phyloP scores from a whole-genome alignment of 768 basidiomycete genomes.

The Xanthoconium purpureum region DNA sequence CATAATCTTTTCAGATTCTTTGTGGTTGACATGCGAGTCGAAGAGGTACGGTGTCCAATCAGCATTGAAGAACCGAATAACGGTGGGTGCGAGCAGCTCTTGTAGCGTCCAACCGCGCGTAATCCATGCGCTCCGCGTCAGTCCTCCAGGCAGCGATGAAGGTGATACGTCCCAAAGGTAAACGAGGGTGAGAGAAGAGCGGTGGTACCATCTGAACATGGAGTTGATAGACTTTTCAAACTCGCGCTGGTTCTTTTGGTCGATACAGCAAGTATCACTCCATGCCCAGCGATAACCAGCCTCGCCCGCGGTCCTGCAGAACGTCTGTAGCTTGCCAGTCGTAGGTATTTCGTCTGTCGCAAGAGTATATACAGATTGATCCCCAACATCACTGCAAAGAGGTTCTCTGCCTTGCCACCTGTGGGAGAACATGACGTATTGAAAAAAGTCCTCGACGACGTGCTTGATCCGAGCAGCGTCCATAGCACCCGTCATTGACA shows the following conservation, averaged over 20 bases:
- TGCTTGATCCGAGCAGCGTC: neutral
- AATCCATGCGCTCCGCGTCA: conserved; percentile 1
- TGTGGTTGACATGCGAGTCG: conserved; percentile 2
- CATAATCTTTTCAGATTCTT: conserved; percentile 2
- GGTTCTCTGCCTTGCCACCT: conserved; percentile 12
- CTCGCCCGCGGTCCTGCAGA: neutral
- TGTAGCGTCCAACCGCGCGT: conserved; percentile 12
- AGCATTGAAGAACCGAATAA: conserved; percentile 1
- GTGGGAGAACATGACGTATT: conserved; percentile 16
- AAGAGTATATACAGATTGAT: conserved; percentile 4
- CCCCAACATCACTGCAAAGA: neutral
- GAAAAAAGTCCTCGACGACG: conserved; percentile 4
- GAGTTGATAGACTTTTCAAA: conserved; percentile 6
- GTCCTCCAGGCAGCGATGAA: neutral
- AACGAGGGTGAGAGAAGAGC: conserved; percentile 6
- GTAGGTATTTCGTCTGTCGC: neutral
- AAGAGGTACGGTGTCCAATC: conserved; percentile 7
- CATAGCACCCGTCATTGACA: neutral
- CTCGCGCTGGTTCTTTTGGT: conserved; percentile 3
- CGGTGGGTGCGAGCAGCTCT: conserved; percentile 7
- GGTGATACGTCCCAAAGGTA: conserved; percentile 7
- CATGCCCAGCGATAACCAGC: conserved; percentile 11
- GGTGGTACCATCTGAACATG: conserved; percentile 12
- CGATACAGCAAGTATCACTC: conserved; percentile 9
- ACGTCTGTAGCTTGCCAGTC: neutral